Base-by-base conservation (phyloP, 257 asterid species). In the Rubia yunnanensis region DNA sequence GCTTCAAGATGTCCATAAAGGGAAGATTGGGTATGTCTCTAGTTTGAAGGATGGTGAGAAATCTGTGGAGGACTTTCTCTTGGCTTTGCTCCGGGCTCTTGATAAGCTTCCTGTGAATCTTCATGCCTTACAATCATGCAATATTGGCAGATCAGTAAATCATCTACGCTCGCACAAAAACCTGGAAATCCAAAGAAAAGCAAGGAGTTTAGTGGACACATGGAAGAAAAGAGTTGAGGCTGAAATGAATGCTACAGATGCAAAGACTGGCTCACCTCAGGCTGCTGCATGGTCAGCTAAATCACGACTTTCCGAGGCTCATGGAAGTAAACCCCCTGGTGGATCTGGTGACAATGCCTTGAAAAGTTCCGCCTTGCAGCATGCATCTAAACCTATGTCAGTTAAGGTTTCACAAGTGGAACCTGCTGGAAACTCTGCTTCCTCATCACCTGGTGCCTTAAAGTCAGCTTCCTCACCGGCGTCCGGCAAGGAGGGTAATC, bases 211-310 rank as follows among this genome's bases (percentile, higher is more conserved):
- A 70, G 97, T 92, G 41, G 99, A 92, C 78, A 84, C 85, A 1
- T 92, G 99, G 99, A 92, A 92, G 85, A 92, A 89, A 75, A 89
- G 99, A 11, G 99, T 92, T 46, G 95, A 89, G 75, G 97, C 89
- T 44, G 97, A 92, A 79, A 89, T 92, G 96, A 88, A 73, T 53
- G 80, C 71, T 39, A 79, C 70, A 67, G 97, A 89, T 75, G 73
- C 85, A 20, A 85, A 86, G 72, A 65, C 86, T 70, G 88, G 84
- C 58, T 81, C 95, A 11, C 60, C 79, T 66, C 85, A 79, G 63
- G 77, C 72, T 50, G 67, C 63, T 77, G 72, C 70, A 1, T 87
- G 92, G 92, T 68, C 91, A 60, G 81, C 97, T 44, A 92, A 87
- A 72, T 78, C 95, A 63, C 90, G 89, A 39, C 80, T 80, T 74